Conservation (phyloP, 2,329 filamentous ascomycete genomes). For the Botrytis fragariae region DNA sequence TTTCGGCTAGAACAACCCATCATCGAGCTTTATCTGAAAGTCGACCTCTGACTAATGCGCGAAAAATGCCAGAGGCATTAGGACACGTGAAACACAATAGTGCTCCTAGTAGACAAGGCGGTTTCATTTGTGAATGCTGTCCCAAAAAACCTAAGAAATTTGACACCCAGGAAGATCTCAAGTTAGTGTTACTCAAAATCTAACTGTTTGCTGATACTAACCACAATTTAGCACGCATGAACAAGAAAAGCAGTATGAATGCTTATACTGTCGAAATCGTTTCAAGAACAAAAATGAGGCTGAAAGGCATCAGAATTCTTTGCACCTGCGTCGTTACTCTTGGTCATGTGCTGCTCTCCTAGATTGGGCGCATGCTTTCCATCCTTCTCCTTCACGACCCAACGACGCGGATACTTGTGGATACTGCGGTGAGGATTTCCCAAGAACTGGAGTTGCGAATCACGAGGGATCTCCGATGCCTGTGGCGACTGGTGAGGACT, state of each 20-base stretch:
- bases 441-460: slow-evolving; percentile 35
- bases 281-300: slow-evolving; percentile 99
- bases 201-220: slow-evolving; percentile 31
- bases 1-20: slow-evolving; percentile 37
- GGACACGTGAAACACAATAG: slow-evolving; percentile 45
- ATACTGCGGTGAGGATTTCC: slow-evolving; percentile 92
- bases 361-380: slow-evolving; percentile 78
- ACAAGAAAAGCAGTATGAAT: slow-evolving; percentile 95
- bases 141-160: slow-evolving; percentile 98
- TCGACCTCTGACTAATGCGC: slow-evolving; percentile 40
- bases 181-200: slow-evolving; percentile 54
- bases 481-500: slow-evolving; percentile 73
- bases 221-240: slow-evolving; percentile 67
- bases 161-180: slow-evolving; percentile 76
- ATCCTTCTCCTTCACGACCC: slow-evolving; percentile 68
- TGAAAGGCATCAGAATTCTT: slow-evolving; percentile 91
- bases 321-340: slow-evolving; percentile 87
- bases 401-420: slow-evolving; percentile 79
- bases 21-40: slow-evolving; percentile 42
- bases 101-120: slow-evolving; percentile 52
- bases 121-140: slow-evolving; percentile 86
- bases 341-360: slow-evolving; percentile 93
- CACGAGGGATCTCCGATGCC: slow-evolving; percentile 44
- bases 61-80: slow-evolving; percentile 48
- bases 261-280: slow-evolving; percentile 85